Evolutionary conservation across 495 filamentous ascomycete species (phyloP), one percentile per base, ranked within the genome.

Genomic region (Aspergillus baeticus): DNA sequence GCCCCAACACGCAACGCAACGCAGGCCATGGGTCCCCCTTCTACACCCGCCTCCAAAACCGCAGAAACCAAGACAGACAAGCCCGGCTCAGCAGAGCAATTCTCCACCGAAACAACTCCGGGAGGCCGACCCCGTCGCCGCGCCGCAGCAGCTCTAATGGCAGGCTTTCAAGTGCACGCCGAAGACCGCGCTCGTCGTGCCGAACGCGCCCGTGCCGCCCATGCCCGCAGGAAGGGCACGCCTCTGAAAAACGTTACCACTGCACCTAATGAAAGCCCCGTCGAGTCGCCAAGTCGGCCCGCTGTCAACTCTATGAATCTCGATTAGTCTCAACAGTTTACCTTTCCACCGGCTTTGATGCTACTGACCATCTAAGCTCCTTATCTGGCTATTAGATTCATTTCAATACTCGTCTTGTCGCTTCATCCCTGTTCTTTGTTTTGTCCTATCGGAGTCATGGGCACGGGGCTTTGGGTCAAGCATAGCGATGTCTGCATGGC

Each of bases 71-170:
- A 35, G 15, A 39, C 34, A 48, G 26, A 54, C 17, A 33, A 23
- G 17, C 46, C 59, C 10, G 50, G 31, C 5, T n/a, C 58, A 20
- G 7, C 55, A 8, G 47, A 56, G 4, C 46, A 57, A 17, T 17
- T 13, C 34, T 18, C 50, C 8, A 34, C 29, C 33, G 38, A 34
- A 21, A 65, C 59, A n/a, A 62, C 59, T 0, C 59, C 63, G 2
- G 54, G 57, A 7, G 57, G 59, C 17, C 59, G 63, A 13, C 63
- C 63, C 22, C 63, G 60, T 22, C 63, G 63, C 21, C 58, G 57
- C n/a, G 63, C 63, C 13, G 60, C 63, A 17, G 57, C 55, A 1
- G 57, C 57, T 0, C 35, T 66, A 34, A 61, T 66, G 47, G 60
- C 57, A 8, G 58, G 50, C n/a, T 66, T 60, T 14, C 51, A 63